Percentiles rank a stretch among this genome's conserved stretches.
Conservation (phyloP, 2,329 filamentous ascomycete genomes). For the Scedosporium apiospermum region DNA sequence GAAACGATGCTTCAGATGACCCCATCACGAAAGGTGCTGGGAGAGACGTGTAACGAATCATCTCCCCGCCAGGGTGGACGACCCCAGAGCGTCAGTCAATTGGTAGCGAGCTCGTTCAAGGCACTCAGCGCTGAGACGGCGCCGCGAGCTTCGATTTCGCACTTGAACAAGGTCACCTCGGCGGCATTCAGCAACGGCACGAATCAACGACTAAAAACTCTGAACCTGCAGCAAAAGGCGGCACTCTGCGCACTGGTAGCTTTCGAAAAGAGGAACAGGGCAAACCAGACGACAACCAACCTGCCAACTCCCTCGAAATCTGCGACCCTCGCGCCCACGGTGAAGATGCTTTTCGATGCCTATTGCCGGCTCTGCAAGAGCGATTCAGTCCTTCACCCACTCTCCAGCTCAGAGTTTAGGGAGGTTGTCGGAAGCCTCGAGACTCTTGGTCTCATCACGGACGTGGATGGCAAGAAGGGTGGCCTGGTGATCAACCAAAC, state of each 20-base stretch:
- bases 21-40: constrained; percentile 66
- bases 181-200: constrained; percentile 86
- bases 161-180: constrained; percentile 85
- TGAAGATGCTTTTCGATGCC: constrained; percentile 75
- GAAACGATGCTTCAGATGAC: constrained; percentile 49
- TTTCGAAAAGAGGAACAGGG: constrained; percentile 66
- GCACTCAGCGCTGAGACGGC: constrained; percentile 66
- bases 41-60: constrained; percentile 71
- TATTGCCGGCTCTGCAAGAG: constrained; percentile 76
- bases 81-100: constrained; percentile 32
- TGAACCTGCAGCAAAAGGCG: constrained; percentile 95
- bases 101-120: constrained; percentile 45
- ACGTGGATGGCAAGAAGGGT: constrained; percentile 59
- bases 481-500: constrained; percentile 57
- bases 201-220: constrained; percentile 68
- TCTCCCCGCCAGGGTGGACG: constrained; percentile 27
- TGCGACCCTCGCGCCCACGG: constrained; percentile 58
- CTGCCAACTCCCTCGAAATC: constrained; percentile 51
- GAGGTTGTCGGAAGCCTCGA: constrained; percentile 88
- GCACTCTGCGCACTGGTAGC: constrained; percentile 82
- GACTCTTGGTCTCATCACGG: constrained; percentile 70
- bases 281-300: constrained; percentile 28
- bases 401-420: constrained; percentile 86
- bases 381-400: constrained; percentile 80
- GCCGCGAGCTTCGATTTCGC: constrained; percentile 78